A percentile compares a stretch with the other conserved stretches of the same genome.
These are phyloP conservation scores for Ustulina deusta DNA, from an alignment of 2,329 filamentous ascomycete species.

Conservation along the genomic window DNA sequence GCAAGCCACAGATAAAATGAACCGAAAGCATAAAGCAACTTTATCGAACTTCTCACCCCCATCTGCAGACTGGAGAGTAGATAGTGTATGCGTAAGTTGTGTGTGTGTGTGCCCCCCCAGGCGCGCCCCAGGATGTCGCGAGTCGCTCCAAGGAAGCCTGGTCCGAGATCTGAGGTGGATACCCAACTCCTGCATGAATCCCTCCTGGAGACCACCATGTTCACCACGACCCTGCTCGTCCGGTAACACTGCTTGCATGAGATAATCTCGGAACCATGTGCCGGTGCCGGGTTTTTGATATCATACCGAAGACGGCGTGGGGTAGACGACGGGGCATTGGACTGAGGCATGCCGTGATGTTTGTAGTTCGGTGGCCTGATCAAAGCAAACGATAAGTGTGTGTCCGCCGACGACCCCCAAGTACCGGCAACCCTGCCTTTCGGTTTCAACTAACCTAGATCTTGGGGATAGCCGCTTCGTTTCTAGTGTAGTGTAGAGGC, in stretches of 20 bases:
- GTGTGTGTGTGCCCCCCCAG: neutral
- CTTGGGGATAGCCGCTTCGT: constrained; percentile 9
- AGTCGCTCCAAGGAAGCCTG: neutral
- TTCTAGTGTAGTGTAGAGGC: constrained; percentile 9
- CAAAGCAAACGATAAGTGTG: neutral
- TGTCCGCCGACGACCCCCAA: no score
- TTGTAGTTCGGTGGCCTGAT: constrained; percentile 5
- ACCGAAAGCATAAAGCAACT: constrained; percentile 7
- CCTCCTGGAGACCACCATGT: neutral
- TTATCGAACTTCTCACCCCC: neutral
- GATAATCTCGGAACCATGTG: constrained; percentile 17
- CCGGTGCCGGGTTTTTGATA: constrained; percentile 5
- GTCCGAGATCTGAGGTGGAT: neutral
- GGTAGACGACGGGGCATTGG: neutral
- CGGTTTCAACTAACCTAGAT: neutral
- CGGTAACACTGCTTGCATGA: neutral
- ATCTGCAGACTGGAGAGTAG: neutral
- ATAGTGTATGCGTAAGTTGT: neutral
- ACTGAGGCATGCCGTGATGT: neutral
- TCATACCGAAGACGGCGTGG: neutral
- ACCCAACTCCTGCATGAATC: constrained; percentile 6
- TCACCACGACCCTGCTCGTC: neutral
- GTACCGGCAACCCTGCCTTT: neutral
- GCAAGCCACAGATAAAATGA: neutral
- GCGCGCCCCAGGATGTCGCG: neutral